Conservation (phyloP, 805 yeast genomes). For the Saccharomycopsis fibuligera region DNA sequence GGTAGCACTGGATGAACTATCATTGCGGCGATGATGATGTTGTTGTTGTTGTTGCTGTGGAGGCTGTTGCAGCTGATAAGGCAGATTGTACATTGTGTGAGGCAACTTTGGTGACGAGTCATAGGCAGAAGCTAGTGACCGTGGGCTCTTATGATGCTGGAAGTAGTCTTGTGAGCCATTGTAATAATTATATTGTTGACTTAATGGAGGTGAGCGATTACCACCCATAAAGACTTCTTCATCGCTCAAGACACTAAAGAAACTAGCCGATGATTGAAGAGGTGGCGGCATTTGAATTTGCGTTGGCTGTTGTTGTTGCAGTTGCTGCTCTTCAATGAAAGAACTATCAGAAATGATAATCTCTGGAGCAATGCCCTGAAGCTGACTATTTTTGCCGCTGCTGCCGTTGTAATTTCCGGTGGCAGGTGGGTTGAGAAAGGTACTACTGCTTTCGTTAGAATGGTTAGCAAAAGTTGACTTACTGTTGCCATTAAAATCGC, state of each 20-base stretch:
- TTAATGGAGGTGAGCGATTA: too few species aligned
- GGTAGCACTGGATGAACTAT: not conserved
- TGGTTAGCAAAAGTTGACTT: not conserved
- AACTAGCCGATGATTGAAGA: not conserved
- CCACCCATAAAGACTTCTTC: too few species aligned
- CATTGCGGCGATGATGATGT: not conserved
- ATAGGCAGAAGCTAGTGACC: not conserved
- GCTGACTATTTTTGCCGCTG: not conserved
- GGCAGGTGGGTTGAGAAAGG: not conserved
- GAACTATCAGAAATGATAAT: constrained; percentile 7
- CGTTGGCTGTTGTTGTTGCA: not conserved
- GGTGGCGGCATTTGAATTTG: not conserved
- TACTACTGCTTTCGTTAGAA: not conserved
- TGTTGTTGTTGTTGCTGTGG: too few species aligned
- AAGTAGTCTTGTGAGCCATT: not conserved
- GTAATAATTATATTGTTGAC: not conserved
- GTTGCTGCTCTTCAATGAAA: not conserved
- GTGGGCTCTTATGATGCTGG: not conserved
- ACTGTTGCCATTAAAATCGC: constrained; percentile 2
- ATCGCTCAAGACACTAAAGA: too few species aligned
- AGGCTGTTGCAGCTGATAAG: too few species aligned
- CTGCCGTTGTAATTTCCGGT: not conserved
- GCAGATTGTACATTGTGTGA: too few species aligned
- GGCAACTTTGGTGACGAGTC: not conserved
- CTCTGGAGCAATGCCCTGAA: constrained; percentile 14